A percentile compares a stretch with the other conserved stretches of the same genome.
Evolutionary conservation across 2,329 filamentous ascomycete species (phyloP).

Genomic region (Nectriaceae sp.): DNA sequence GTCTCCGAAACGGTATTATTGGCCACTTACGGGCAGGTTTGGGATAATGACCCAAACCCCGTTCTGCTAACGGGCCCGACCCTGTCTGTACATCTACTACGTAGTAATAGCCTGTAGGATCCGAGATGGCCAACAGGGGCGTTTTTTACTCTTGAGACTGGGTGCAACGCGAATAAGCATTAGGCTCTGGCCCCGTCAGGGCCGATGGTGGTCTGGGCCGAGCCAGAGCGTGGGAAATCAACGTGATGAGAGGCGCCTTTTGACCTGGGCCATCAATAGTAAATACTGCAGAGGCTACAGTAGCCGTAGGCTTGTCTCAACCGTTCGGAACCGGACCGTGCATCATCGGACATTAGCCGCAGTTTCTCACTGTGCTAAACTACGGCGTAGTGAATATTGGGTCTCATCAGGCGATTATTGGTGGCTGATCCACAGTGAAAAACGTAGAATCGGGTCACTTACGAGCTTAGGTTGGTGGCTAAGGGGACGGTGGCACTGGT

Average conservation of each 20-base stretch:
- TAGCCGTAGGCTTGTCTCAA: slow-evolving; percentile 3
- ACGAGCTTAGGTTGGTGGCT: background rate
- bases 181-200: slow-evolving; percentile 1
- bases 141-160: background rate
- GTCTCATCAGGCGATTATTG: background rate
- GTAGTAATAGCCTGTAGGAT: background rate
- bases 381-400: background rate
- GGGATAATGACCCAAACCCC: slow-evolving; percentile 8
- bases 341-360: slow-evolving; percentile 1
- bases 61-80: background rate
- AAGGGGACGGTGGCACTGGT: background rate
- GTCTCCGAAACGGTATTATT: slow-evolving; percentile 17
- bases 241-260: background rate
- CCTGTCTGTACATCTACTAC: background rate
- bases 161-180: background rate
- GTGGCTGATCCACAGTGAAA: background rate
- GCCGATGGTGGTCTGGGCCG: slow-evolving; percentile 5
- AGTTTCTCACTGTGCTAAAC: background rate
- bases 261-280: background rate
- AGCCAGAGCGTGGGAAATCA: background rate
- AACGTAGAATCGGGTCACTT: slow-evolving; percentile 1
- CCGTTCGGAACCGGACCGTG: background rate
- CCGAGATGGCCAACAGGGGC: background rate
- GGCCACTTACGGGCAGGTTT: slow-evolving; percentile 6
- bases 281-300: too few species aligned